Evolutionary conservation across 2,329 filamentous ascomycete species (phyloP), one percentile per base, ranked within the genome.

Genomic region (Furcasterigmium sp.): DNA sequence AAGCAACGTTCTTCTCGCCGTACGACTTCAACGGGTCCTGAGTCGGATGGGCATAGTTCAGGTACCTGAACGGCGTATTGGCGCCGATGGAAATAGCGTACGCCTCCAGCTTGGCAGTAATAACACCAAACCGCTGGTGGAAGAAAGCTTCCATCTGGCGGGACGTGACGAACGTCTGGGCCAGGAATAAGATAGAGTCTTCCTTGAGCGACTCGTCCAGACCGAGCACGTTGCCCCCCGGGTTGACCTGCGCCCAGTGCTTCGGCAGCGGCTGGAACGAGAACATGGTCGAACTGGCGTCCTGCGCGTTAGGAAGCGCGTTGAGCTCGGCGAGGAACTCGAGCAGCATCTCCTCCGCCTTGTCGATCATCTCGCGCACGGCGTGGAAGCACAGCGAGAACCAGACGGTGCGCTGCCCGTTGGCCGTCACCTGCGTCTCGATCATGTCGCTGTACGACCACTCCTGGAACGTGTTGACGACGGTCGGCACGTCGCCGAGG

Each of bases 1-100:
- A 52, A 32, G 48, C 42, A 21, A 60, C 46, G 39, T 63, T 65
- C 14, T 50, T 53, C 14, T 40, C 46, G 3, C 63, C 63, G 42
- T 66, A 68, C 7, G 56, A 56, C 2, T 46, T 51, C 7, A 59
- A 43, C 2, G 56, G 54, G 18, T 53, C 44, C 43, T 59, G 56
- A 39, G 57, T 57, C 37, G 57, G 56, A 1, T 53, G 49, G 43
- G 57, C 55, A 37, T 67, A 65, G 50, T 65, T 64, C 39, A 65
- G 56, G 39, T 67, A 67, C 43, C 58, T 53, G 47, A 58, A 65
- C 0, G 52, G 42, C 36, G 60, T 54, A 29, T 51, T 39, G 21
- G 40, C 44, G 23, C 38, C 45, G 9, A 28, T 44, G 15, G 28
- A 46, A 37, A 43, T 37, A 15, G 46, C 48, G 43, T 46, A 53